These are phyloP conservation scores for Porphyra umbilicalis DNA, from an alignment of 31 red algal species.

Conservation along the genomic window DNA sequence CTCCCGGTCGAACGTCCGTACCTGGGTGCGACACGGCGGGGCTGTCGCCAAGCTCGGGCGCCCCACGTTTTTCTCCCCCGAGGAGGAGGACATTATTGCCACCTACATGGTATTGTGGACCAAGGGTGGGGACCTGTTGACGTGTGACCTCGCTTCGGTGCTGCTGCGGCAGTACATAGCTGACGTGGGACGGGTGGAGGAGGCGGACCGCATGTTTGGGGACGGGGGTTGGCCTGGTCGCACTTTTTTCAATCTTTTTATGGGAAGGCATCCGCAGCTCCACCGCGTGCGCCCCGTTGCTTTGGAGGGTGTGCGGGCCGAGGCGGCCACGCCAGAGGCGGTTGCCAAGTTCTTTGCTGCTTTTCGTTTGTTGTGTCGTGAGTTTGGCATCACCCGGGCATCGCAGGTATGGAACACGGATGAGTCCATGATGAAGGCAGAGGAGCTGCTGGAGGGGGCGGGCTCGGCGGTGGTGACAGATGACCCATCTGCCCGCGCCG, in stretches of 20 bases:
- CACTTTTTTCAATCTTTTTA: not conserved
- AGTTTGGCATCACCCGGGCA: too few species aligned
- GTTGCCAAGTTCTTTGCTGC: not conserved
- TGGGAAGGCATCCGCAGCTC: too few species aligned
- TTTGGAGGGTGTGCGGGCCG: too few species aligned
- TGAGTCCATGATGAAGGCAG: not conserved
- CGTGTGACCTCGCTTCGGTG: not conserved
- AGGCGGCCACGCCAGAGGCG: not conserved
- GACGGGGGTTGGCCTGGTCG: not conserved
- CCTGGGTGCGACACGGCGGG: not conserved
- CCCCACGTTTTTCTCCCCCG: not conserved
- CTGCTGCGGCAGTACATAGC: not conserved
- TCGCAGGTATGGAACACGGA: too few species aligned
- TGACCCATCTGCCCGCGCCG: not conserved
- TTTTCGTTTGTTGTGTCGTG: not conserved
- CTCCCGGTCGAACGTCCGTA: not conserved
- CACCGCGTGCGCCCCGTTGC: too few species aligned
- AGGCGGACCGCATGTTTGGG: not conserved
- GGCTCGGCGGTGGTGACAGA: not conserved
- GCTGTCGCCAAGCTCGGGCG: not conserved
- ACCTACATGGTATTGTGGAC: not conserved
- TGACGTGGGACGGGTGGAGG: not conserved
- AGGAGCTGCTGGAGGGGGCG: not conserved
- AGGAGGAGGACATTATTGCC: not conserved
- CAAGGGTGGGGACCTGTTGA: not conserved